Evolutionary conservation across 23 red algal genomes (phyloP), one percentile per base, ranked within the genome.

Genomic region (Chondrus crispus): DNA sequence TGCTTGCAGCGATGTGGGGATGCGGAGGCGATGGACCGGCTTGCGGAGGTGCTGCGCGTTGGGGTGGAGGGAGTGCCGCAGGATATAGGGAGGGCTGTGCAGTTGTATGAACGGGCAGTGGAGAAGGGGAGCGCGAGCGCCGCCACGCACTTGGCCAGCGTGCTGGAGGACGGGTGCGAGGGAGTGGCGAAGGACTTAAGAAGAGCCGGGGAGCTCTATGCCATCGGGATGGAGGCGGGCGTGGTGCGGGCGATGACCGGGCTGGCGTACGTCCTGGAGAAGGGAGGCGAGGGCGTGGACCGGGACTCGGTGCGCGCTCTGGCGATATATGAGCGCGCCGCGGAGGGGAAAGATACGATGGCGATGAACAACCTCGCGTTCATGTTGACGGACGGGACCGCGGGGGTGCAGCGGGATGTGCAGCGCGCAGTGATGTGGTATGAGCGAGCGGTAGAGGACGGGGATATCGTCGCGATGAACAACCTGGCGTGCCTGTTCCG

Each of bases 401-500:
- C 55, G 2, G 87, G 87, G 3, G 74, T 90, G n/a, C 47, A 64
- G 3, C 45, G 45, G 33, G 73, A 90, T 37, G 52, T 69, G 2
- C 37, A 5, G 45, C 68, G 87, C 16, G 87, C 87, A 45, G 11
- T 78, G 36, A 9, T 11, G 2, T 53, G 78, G 19, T 90, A 90
- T 47, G 87, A 90, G 28, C 46, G 62, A 16, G 46, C 87, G 14
- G 87, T 72, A 3, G 87, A 90, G 42, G 68, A 19, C 37, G 72
- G 72, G 8, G 68, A 90, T 64, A 54, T 63, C 11, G 72, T 80
- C 22, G 87, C 87, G 13, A 68, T 90, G 32, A 60, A 11, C 22
- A 19, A 80, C 20, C 18, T 90, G 58, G 87, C 87, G n/a, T 48
- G 80, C 69, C 29, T 90, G 48, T 62, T 90, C n/a, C n/a, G n/a